phyloP scores from a whole-genome alignment of 768 basidiomycete species.

The Macrolepiota fuliginosa region DNA sequence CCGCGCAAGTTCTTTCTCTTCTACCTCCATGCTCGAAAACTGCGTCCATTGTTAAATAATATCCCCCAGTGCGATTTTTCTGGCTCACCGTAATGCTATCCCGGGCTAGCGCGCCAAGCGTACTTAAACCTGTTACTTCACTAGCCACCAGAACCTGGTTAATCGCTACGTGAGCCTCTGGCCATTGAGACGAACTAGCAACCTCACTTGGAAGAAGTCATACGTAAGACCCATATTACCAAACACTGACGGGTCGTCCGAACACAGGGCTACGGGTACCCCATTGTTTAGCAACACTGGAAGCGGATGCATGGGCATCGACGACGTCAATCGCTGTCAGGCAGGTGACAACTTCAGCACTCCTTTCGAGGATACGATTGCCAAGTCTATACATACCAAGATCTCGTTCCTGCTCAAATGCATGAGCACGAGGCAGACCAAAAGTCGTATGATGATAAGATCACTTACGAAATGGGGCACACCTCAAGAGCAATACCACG shows the following conservation, averaged over 20 bases:
- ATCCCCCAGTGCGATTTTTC: not conserved
- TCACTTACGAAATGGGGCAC: conserved; percentile 56
- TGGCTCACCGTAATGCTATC: conserved; percentile 57
- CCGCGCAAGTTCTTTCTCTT: conserved; percentile 45
- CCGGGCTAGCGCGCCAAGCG: conserved; percentile 59
- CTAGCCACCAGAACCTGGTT: conserved; percentile 62
- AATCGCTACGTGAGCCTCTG: conserved; percentile 1
- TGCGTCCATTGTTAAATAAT: conserved; percentile 20
- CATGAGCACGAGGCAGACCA: not conserved
- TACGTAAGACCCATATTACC: conserved; percentile 77
- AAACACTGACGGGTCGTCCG: conserved; percentile 77
- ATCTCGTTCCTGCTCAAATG: conserved; percentile 60
- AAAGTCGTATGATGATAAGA: conserved; percentile 2
- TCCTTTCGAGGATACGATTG: not conserved
- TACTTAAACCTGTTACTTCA: conserved; percentile 62
- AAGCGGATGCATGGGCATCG: conserved; percentile 79
- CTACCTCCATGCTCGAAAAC: conserved; percentile 49
- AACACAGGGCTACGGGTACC: conserved; percentile 66
- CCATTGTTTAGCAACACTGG: conserved; percentile 72
- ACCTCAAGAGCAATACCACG: not conserved
- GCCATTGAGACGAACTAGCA: not conserved
- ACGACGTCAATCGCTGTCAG: conserved; percentile 64
- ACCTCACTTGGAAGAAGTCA: conserved; percentile 70
- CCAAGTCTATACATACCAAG: conserved; percentile 39
- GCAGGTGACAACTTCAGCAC: not conserved